Evolutionary conservation across 306 rosid species (phyloP), one percentile per base, ranked within the genome.

Genomic region (Acacia melanoxylon): DNA sequence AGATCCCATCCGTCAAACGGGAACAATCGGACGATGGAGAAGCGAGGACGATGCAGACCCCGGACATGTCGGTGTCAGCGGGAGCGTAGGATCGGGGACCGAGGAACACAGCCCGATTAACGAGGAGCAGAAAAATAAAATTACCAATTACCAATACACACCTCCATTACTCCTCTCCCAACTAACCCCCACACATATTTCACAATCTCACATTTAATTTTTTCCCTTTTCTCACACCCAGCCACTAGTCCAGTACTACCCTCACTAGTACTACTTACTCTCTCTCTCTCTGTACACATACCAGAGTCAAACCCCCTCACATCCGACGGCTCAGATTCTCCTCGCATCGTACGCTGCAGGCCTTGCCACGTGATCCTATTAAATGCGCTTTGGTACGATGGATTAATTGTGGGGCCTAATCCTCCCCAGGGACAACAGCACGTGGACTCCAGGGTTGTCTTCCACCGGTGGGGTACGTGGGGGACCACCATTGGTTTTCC

Each of bases 21-120:
- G 0, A 2, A 6, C 0, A 3, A 80, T 80, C 87, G 1, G 35
- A 70, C 65, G 81, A 20, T 5, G 4, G 22, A 12, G 1, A 15
- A 6, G 33, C 8, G 1, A 51, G 35, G 10, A 14, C 31, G 59
- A 63, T 66, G 75, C 20, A 20, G 45, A 56, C 33, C 62, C 51
- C 71, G 51, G 76, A 77, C 70, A 78, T 77, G 76, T 77, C 75
- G 70, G 85, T 85, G 83, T 85, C 83, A 85, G 85, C 85, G 85
- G 80, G 74, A 85, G 82, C 80, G 66, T 63, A 72, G 85, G 81
- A 67, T 59, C 67, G 77, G 84, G 84, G 76, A 74, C 61, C 80
- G 80, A 74, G 80, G 76, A 75, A 74, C 70, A 72, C 63, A 44
- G 71, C 86, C 81, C 78, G 80, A 79, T 16, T 54, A 54, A 78